Evolutionary conservation across 768 basidiomycete species (phyloP).

Genomic region (Hygrophorus russula): DNA sequence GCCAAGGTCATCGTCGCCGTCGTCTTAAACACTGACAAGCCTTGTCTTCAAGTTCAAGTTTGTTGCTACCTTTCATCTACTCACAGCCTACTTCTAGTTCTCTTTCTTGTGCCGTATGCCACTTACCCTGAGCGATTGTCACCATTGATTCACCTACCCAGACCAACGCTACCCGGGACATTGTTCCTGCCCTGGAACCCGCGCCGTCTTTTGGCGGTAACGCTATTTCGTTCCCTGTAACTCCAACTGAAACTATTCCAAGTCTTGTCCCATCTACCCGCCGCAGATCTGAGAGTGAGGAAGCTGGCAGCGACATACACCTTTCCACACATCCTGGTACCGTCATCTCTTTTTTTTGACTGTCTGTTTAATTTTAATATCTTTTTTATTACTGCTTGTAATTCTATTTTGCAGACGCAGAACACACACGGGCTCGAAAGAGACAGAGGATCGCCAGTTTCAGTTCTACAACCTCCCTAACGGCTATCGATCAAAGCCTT

Average conservation of each 20-base stretch:
- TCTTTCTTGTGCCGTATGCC: slow-evolving; percentile 8
- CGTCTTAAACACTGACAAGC: slow-evolving; percentile 1
- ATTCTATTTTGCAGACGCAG: slow-evolving; percentile 26
- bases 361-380: slow-evolving; percentile 7
- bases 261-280: slow-evolving; percentile 59
- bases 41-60: not conserved
- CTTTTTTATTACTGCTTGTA: slow-evolving; percentile 1
- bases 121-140: slow-evolving; percentile 15
- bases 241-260: slow-evolving; percentile 18
- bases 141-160: slow-evolving; percentile 63
- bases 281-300: slow-evolving; percentile 51
- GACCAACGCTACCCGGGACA: slow-evolving; percentile 46
- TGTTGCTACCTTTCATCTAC: not conserved
- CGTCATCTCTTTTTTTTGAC: slow-evolving; percentile 10
- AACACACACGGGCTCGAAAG: slow-evolving; percentile 51
- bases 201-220: slow-evolving; percentile 15
- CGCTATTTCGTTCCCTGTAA: slow-evolving; percentile 13
- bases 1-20: slow-evolving; percentile 2
- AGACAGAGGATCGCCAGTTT: slow-evolving; percentile 51
- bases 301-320: slow-evolving; percentile 23
- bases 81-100: slow-evolving; percentile 7
- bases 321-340: slow-evolving; percentile 24
- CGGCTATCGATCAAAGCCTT: slow-evolving; percentile 22
- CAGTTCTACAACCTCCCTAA: slow-evolving; percentile 17
- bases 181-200: slow-evolving; percentile 34